Base-by-base conservation (phyloP, 495 filamentous ascomycete species). In the Xylaria grammica region DNA sequence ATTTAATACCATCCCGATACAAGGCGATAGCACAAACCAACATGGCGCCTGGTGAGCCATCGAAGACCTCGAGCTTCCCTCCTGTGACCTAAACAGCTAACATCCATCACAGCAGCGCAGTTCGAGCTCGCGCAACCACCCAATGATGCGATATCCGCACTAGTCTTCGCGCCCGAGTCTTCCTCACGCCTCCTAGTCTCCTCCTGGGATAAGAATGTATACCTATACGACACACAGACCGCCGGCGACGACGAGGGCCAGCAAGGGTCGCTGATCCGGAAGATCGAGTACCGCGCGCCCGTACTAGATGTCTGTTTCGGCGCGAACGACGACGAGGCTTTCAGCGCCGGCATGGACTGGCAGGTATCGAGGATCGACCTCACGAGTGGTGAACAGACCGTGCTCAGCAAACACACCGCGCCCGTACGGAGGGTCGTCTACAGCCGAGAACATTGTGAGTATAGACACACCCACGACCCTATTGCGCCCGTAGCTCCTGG, bases 301-400 rank as follows among this genome's bases (percentile, higher is more conserved):
- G 90, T 98, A 24, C 81, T 98, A 30, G 91, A 96, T 74, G 90
- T 93, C 36, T 97, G 94, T 79, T 99, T 93, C 71, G 95, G 94
- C 67, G 85, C 85, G 40, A 87, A 89, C 72, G 86, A 94, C 64
- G 77, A 85, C 64, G 92, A 91, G 75, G 89, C 95, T 52, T 98
- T 91, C 82, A 92, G 83, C 22, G 92, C 87, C 46, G 91, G 93
- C 8, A 76, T 97, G 74, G 95, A 98, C 72, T 90, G 87, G 85
- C 87, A 89, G 69, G 94, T 97, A 53, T 86, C 87, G 71, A 87
- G 82, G 91, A 84, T 97, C 64, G 84, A 97, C 71, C 81, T 96
- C 32, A 77, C 84, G 45, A 89, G 87, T 9, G 87, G 89, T 29
- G 84, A 86, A 49, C 88, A 93, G 74, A 90, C 85, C 0, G 84